Percentiles rank a stretch among this genome's conserved stretches.
Evolutionary conservation across 345 rosid species (phyloP).

Genomic region (Citrus mangshanensis): DNA sequence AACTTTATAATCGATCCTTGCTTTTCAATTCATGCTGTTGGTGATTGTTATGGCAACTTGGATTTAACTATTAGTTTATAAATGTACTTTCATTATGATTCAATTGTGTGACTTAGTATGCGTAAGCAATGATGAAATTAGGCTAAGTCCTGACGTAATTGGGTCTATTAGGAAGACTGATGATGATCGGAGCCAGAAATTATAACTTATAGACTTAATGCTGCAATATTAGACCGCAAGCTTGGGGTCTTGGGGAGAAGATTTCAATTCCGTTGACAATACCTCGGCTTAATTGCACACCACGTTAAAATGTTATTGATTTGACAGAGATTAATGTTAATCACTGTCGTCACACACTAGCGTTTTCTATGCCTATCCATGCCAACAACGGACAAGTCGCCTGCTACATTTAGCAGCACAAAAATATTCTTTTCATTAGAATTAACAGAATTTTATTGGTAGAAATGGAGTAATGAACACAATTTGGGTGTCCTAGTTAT

Average conservation of each 20-base stretch:
- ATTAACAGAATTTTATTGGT: neutral
- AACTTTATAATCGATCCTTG: neutral
- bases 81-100: neutral
- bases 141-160: conserved; percentile 21
- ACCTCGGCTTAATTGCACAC: neutral
- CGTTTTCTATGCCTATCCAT: neutral
- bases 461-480: neutral
- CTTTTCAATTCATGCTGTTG: conserved; percentile 3
- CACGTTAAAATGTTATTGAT: neutral
- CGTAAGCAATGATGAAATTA: conserved; percentile 47
- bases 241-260: neutral
- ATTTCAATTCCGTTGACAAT: conserved; percentile 14
- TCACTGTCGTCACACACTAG: neutral
- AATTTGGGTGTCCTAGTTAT: too few species aligned
- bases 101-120: neutral
- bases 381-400: neutral
- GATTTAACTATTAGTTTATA: neutral
- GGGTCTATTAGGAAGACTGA: conserved; percentile 10
- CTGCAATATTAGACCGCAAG: conserved; percentile 23
- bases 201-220: neutral
- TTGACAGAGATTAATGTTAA: neutral
- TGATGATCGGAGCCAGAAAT: neutral
- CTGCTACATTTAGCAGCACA: neutral
- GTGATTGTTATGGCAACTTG: neutral
- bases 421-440: neutral